Evolutionary conservation across 106 monocot species (phyloP).

Genomic region (Alisma plantagoaquatica): DNA sequence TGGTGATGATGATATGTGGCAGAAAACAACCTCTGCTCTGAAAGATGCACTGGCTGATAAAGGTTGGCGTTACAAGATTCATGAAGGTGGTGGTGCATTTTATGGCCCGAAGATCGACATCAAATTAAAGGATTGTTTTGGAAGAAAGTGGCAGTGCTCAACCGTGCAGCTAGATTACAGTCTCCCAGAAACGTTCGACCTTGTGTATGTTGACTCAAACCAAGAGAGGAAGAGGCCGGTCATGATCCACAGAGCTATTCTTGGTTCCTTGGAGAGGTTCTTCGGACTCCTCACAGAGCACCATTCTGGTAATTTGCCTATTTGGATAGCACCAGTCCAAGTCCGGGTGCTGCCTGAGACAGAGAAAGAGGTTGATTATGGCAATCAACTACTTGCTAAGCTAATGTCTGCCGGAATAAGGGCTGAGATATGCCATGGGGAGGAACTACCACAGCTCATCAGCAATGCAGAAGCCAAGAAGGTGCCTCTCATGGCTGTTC

Average conservation of each 20-base stretch:
- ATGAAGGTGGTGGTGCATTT: conserved; percentile 85
- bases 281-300: conserved; percentile 77
- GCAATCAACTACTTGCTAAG: conserved; percentile 28
- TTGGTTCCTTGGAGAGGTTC: conserved; percentile 71
- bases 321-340: too few relatives aligned
- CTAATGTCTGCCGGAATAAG: conserved; percentile 41
- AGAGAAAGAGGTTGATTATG: conserved; percentile 41
- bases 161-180: too few relatives aligned
- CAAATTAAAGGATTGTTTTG: conserved; percentile 76
- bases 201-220: conserved; percentile 59
- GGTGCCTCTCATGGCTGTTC: conserved; percentile 61
- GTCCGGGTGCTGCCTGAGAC: conserved; percentile 66
- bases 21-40: conserved; percentile 67
- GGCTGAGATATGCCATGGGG: conserved; percentile 58
- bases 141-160: conserved; percentile 81
- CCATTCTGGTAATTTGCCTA: conserved; percentile 76
- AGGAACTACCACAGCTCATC: conserved; percentile 62
- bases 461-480: conserved; percentile 73
- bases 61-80: conserved; percentile 69
- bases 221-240: conserved; percentile 56
- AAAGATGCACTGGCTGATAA: conserved; percentile 64
- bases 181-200: conserved; percentile 67
- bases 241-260: conserved; percentile 76
- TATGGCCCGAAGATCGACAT: conserved; percentile 85
- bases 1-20: too few relatives aligned